A percentile compares a stretch with the other conserved stretches of the same genome.
Conservation (phyloP, 176 grass and related monocot species). For the Cenchrus americanus region DNA sequence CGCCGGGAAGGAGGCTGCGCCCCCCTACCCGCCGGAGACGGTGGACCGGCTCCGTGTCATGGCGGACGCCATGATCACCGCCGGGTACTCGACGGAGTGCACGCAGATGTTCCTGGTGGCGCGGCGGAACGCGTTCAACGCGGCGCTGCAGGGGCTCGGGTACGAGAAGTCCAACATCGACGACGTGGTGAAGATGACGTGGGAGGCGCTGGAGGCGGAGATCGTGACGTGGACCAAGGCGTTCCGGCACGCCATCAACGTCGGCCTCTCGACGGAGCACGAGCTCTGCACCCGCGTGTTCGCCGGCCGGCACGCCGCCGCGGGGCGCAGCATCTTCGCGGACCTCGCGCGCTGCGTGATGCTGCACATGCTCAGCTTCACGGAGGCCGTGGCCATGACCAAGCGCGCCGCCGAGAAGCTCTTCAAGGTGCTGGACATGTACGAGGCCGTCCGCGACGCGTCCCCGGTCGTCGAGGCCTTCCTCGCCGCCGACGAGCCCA, state of each 20-base stretch:
- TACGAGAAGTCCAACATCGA: constrained; percentile 55
- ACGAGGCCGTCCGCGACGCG: constrained; percentile 72
- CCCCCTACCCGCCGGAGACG: constrained; percentile 45
- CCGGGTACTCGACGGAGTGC: constrained; percentile 79
- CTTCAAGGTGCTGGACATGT: constrained; percentile 94
- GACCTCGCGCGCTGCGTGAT: constrained; percentile 57
- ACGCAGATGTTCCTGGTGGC: constrained; percentile 73
- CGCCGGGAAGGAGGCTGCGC: neutral
- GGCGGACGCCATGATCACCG: constrained; percentile 60
- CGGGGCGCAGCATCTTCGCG: constrained; percentile 52
- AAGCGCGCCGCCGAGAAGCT: constrained; percentile 75
- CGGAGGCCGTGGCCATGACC: constrained; percentile 70
- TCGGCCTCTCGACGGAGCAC: constrained; percentile 63
- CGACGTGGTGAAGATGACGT: constrained; percentile 67
- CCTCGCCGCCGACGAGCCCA: constrained; percentile 28
- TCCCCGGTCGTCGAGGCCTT: constrained; percentile 57
- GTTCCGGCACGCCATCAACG: constrained; percentile 62
- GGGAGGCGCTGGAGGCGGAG: constrained; percentile 79
- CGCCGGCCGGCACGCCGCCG: constrained; percentile 28
- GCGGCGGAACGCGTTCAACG: constrained; percentile 61
- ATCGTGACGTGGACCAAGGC: constrained; percentile 70
- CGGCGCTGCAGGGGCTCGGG: constrained; percentile 27
- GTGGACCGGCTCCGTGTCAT: constrained; percentile 60
- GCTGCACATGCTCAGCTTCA: constrained; percentile 81
- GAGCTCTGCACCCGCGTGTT: constrained; percentile 70